Evolutionary conservation across 192 early-diverging fungal genomes (phyloP), one percentile per base, ranked within the genome.

Genomic region (Gaertneriomyces sp.): DNA sequence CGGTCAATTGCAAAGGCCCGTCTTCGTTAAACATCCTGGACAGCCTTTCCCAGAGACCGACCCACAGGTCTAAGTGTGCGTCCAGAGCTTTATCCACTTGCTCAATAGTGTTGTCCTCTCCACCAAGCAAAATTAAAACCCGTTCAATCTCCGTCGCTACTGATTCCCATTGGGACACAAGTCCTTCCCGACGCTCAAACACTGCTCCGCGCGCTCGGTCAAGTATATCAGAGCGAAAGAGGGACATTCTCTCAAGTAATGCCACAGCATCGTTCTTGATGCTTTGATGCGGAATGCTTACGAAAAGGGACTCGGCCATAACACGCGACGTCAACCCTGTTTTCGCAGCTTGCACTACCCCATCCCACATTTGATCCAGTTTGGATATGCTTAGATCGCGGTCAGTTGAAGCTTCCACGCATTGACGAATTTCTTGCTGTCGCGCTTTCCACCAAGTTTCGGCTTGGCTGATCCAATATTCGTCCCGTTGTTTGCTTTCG

Each of bases 361-460:
- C 17, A 17, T 58, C 45, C 66, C 66, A 68, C 41, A 41, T n/a
- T 9, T 25, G 20, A 43, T 68, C 66, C 39, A 68, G 38, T 25
- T 50, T 40, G n/a, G 66, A 14, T 11, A 68, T 51, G 6, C 25
- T 42, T 38, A 42, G 8, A 0, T 16, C 17, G 9, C 33, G 53
- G 5, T 38, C 57, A 8, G 40, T 40, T n/a, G 14, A 39, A 5
- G 41, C 56, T 12, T 60, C 65, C 9, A 19, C 11, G 10, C 17
- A 47, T 10, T 60, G 11, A n/a, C 19, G 39, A 25, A 67, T 40
- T 7, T 25, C 47, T 12, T 8, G 10, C 42, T 17, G 12, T n/a
- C 66, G 57, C 11, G 58, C 66, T 16, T 7, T 41, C 17, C 66
- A 60, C 57, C 57, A 60, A 39, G 49, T 59, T 45, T 68, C 55